phyloP scores from a whole-genome alignment of 371 early-diverging fungal species.

The Lichtheimia corymbifera region DNA sequence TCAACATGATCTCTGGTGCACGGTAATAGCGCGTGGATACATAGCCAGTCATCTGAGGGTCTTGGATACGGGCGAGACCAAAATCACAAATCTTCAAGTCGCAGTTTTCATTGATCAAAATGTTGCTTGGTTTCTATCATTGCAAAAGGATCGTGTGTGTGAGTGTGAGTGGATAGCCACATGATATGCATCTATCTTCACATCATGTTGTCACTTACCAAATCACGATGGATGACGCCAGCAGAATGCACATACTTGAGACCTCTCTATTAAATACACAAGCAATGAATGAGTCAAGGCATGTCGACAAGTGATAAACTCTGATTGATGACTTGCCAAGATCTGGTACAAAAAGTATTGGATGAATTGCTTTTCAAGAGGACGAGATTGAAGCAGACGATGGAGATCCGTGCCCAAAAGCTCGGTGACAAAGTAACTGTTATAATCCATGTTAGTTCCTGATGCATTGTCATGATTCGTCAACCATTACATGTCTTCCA shows the following conservation, averaged over 20 bases:
- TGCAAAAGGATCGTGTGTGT: not conserved
- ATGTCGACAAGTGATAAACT: not conserved
- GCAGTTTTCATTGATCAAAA: slow-evolving; percentile 94
- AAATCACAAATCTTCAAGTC: slow-evolving; percentile 98
- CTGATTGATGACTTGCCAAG: slow-evolving; percentile 53
- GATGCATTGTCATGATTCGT: not conserved
- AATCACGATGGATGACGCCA: slow-evolving; percentile 93
- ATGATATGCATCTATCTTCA: too few relatives aligned
- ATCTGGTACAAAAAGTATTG: slow-evolving; percentile 97
- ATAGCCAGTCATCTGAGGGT: slow-evolving; percentile 94
- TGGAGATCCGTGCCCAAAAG: slow-evolving; percentile 93
- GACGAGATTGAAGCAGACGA: slow-evolving; percentile 83
- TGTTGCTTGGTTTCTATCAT: slow-evolving; percentile 91
- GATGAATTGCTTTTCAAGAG: slow-evolving; percentile 90
- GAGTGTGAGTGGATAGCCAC: too few relatives aligned
- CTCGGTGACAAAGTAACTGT: slow-evolving; percentile 93
- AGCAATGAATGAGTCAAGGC: not conserved
- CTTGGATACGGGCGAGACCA: slow-evolving; percentile 92
- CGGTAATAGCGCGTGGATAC: slow-evolving; percentile 98
- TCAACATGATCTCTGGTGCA: slow-evolving; percentile 98
- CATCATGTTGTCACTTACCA: slow-evolving; percentile 51
- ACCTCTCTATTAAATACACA: slow-evolving; percentile 58
- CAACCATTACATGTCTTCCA: slow-evolving; percentile 81
- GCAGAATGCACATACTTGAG: slow-evolving; percentile 94
- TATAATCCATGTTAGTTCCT: not conserved